Percentiles rank a stretch among this genome's conserved stretches.
Evolutionary conservation across 2,329 filamentous ascomycete genomes (phyloP).

Genomic region (Sporothrix schenckii): DNA sequence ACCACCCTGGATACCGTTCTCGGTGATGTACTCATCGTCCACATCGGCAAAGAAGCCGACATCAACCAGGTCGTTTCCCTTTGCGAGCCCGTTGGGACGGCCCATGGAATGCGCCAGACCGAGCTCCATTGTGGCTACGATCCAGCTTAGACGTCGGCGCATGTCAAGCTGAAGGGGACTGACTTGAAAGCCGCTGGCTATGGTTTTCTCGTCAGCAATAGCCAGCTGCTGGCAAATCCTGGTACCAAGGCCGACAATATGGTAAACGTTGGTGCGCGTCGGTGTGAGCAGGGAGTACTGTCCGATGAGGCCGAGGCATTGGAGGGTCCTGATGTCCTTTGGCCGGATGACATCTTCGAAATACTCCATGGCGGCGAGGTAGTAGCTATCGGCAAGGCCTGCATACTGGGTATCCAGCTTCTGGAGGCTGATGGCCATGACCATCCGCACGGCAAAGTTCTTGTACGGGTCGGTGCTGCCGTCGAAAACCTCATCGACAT

Average conservation of each 20-base stretch:
- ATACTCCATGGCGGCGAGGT: constrained; percentile 81
- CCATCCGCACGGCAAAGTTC: constrained; percentile 86
- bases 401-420: constrained; percentile 87
- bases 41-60: constrained; percentile 82
- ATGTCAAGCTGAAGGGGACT: constrained; percentile 83
- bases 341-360: constrained; percentile 80
- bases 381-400: constrained; percentile 93
- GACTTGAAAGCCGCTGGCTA: constrained; percentile 63
- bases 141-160: constrained; percentile 86
- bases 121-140: constrained; percentile 83
- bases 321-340: constrained; percentile 90
- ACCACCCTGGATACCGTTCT: constrained; percentile 71
- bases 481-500: constrained; percentile 79
- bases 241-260: constrained; percentile 84
- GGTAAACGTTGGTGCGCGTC: constrained; percentile 89
- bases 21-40: constrained; percentile 80
- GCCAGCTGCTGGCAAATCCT: constrained; percentile 88
- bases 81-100: constrained; percentile 81
- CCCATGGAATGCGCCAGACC: constrained; percentile 87
- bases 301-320: constrained; percentile 83
- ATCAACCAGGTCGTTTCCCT: constrained; percentile 78
- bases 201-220: constrained; percentile 85
- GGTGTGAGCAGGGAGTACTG: constrained; percentile 93
- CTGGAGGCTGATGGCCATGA: constrained; percentile 92
- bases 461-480: constrained; percentile 77